Evolutionary conservation across 495 filamentous ascomycete genomes (phyloP).

Genomic region (Daldinia bambusicola): DNA sequence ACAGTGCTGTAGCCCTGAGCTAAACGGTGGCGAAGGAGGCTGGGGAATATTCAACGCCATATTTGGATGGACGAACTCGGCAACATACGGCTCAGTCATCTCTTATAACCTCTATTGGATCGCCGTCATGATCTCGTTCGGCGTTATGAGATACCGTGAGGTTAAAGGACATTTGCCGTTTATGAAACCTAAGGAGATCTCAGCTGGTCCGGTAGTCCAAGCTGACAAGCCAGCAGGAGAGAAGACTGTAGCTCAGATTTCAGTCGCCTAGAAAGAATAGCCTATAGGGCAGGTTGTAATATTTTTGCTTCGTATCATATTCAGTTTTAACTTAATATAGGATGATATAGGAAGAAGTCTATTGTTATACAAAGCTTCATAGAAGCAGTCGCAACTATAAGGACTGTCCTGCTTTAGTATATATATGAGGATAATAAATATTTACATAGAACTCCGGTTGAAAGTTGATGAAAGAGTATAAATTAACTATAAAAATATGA

Average conservation of each 20-base stretch:
- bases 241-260: constrained; percentile 4
- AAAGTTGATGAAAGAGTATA: background rate
- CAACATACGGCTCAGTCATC: constrained; percentile 83
- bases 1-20: constrained; percentile 78
- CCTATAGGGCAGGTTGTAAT: background rate
- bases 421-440: background rate
- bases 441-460: background rate
- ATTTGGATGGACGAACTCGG: constrained; percentile 89
- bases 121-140: constrained; percentile 68
- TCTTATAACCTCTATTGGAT: constrained; percentile 93
- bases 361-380: background rate
- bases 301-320: background rate
- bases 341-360: background rate
- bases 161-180: constrained; percentile 73
- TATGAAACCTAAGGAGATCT: constrained; percentile 52
- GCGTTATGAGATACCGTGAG: constrained; percentile 73
- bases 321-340: background rate
- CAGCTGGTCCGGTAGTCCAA: background rate
- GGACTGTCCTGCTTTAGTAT: background rate
- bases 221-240: constrained; percentile 5
- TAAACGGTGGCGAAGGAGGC: constrained; percentile 78
- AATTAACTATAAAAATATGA: too few species aligned
- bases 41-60: constrained; percentile 93
- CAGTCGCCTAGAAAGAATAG: constrained; percentile 14
- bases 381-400: background rate